These are phyloP conservation scores for Colletotrichum noveboracense DNA, from an alignment of 2,329 filamentous ascomycete genomes.

Conservation along the genomic window DNA sequence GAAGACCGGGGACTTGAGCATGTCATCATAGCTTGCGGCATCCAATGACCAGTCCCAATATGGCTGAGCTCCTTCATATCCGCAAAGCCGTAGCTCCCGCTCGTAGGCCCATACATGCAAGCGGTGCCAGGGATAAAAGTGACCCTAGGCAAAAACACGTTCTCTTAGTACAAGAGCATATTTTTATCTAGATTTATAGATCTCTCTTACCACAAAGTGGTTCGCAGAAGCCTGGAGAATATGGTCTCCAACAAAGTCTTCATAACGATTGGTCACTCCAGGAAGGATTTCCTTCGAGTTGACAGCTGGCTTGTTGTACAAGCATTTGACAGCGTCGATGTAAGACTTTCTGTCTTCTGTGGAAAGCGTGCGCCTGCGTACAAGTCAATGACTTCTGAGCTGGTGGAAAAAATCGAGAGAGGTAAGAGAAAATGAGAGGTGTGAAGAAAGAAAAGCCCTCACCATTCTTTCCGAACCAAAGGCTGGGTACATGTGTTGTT, in stretches of 20 bases:
- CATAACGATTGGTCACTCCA: background rate
- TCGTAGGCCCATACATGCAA: background rate
- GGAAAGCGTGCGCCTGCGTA: background rate
- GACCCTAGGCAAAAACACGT: background rate
- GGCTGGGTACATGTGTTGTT: no score
- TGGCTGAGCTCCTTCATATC: background rate
- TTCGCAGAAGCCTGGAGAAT: background rate
- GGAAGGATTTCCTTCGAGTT: background rate
- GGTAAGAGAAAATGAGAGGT: no score
- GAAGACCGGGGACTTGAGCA: background rate
- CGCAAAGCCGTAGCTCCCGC: background rate
- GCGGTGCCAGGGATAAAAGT: background rate
- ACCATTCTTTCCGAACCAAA: no score
- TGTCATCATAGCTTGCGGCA: background rate
- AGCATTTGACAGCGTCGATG: background rate
- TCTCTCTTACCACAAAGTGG: background rate
- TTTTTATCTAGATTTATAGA: background rate
- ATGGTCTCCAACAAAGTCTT: background rate
- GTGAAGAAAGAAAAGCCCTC: no score
- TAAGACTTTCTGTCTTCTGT: background rate
- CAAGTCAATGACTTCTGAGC: background rate
- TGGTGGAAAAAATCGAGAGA: no score
- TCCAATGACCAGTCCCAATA: background rate
- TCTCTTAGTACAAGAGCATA: background rate
- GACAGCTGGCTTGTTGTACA: background rate